Evolutionary conservation across 2,329 filamentous ascomycete genomes (phyloP).

Genomic region (Phialophora tarda): DNA sequence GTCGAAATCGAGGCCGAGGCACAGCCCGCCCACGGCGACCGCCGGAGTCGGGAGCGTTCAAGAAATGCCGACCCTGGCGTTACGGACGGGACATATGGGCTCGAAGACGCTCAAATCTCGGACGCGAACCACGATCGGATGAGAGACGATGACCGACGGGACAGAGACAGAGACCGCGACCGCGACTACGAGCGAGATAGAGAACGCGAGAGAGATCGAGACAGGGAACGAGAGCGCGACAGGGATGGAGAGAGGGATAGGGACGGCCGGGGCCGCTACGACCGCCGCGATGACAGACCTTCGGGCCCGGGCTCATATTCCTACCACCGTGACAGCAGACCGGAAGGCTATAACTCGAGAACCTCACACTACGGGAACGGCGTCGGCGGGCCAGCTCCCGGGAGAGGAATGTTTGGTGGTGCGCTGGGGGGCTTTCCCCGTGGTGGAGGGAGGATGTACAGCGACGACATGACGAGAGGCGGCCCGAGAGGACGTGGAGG

Average conservation of each 20-base stretch:
- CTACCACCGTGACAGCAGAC: constrained; percentile 24
- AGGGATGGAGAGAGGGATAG: constrained; percentile 27
- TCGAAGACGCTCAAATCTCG: constrained; percentile 37
- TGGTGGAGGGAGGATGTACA: constrained; percentile 31
- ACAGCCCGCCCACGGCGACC: constrained; percentile 16
- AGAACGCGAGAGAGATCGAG: constrained; percentile 31
- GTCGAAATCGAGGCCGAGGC: constrained; percentile 44
- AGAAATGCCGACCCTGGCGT: constrained; percentile 44
- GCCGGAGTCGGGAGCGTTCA: constrained; percentile 18
- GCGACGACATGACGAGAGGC: constrained; percentile 53
- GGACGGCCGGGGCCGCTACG: constrained; percentile 33
- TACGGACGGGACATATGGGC: constrained; percentile 50
- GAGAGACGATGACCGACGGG: constrained; percentile 34
- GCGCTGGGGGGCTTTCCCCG: constrained; percentile 24
- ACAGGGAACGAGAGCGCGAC: constrained; percentile 29
- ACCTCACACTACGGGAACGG: constrained; percentile 39
- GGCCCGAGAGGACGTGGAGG: constrained; percentile 64
- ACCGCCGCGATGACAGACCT: constrained; percentile 32
- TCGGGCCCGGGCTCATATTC: constrained; percentile 24
- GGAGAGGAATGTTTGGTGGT: constrained; percentile 27
- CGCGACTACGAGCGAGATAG: constrained; percentile 28
- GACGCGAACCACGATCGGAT: constrained; percentile 20
- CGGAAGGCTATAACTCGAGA: constrained; percentile 29
- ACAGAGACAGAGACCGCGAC: constrained; percentile 30
- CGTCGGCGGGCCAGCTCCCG: constrained; percentile 26